Percentiles rank a stretch among this genome's conserved stretches.
Evolutionary conservation across 164 flowering plant genomes (phyloP).

Genomic region (Kalanchoe fedtschenkoi): DNA sequence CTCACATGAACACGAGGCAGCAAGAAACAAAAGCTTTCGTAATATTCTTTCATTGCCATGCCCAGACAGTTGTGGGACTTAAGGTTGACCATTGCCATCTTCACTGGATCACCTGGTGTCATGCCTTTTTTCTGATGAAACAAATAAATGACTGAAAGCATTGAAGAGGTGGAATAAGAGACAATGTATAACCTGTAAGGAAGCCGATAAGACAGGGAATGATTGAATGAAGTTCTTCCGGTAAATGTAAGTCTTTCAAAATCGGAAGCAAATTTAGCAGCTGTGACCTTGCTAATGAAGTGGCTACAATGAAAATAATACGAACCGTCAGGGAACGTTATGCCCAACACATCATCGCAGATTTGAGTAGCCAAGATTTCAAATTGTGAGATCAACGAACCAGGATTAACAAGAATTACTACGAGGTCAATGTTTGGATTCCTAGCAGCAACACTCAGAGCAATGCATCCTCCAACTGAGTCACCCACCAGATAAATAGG

Average conservation of each 20-base stretch:
- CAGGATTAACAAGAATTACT: slow-evolving; percentile 66
- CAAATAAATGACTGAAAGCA: not conserved
- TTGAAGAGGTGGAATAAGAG: not conserved
- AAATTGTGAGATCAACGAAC: too few relatives aligned
- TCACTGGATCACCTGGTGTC: slow-evolving; percentile 62
- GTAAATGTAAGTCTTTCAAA: slow-evolving; percentile 47
- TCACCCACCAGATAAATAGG: slow-evolving; percentile 85
- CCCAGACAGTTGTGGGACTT: slow-evolving; percentile 40
- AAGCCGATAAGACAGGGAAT: slow-evolving; percentile 60
- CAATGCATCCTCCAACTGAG: slow-evolving; percentile 85
- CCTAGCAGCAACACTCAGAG: slow-evolving; percentile 83
- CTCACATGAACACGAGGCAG: too few relatives aligned
- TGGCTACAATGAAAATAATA: slow-evolving; percentile 26
- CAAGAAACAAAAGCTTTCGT: slow-evolving; percentile 46
- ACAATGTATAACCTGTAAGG: slow-evolving; percentile 38
- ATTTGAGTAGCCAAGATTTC: too few relatives aligned
- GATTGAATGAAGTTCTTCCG: slow-evolving; percentile 39
- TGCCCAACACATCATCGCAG: not conserved
- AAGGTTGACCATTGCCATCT: slow-evolving; percentile 55
- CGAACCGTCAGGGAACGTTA: not conserved
- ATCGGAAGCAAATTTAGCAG: slow-evolving; percentile 53
- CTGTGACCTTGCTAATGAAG: slow-evolving; percentile 60
- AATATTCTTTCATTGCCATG: slow-evolving; percentile 27
- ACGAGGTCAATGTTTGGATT: slow-evolving; percentile 74
- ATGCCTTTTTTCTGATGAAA: not conserved